These are phyloP conservation scores for Colletotrichum sansevieriae DNA, from an alignment of 2,329 filamentous ascomycete genomes.

Conservation along the genomic window DNA sequence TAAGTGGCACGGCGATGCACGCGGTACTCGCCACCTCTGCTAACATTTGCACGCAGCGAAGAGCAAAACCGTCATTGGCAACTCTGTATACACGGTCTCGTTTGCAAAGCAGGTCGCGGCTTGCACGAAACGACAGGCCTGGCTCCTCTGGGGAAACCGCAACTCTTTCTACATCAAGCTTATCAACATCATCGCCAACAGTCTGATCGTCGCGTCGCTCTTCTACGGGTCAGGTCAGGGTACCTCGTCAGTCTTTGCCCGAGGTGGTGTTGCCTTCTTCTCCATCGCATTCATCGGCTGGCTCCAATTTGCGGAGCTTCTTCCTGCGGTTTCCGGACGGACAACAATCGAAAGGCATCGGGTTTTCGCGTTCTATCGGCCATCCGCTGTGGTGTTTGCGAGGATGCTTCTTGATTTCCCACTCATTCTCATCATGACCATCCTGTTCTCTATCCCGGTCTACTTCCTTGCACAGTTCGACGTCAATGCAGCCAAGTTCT, in stretches of 20 bases:
- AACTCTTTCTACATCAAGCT: conserved; percentile 83
- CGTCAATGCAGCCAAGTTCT: conserved; percentile 39
- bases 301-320: conserved; percentile 40
- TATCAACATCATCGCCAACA: conserved; percentile 81
- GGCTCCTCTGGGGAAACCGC: conserved; percentile 82
- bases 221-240: conserved; percentile 75
- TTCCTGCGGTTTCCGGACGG: conserved; percentile 31
- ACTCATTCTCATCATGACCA: conserved; percentile 31
- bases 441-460: conserved; percentile 31
- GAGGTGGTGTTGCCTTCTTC: conserved; percentile 31
- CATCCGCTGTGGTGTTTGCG: conserved; percentile 37
- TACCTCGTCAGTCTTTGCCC: conserved; percentile 32
- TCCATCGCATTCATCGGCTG: conserved; percentile 42
- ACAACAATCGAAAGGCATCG: conserved; percentile 37
- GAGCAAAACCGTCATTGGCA: conserved; percentile 75
- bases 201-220: conserved; percentile 80
- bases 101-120: conserved; percentile 78
- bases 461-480: conserved; percentile 40
- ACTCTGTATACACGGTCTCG: conserved; percentile 82
- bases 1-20: not conserved
- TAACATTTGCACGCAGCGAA: conserved; percentile 58
- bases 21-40: not conserved
- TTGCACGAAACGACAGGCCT: conserved; percentile 80
- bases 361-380: conserved; percentile 39
- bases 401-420: conserved; percentile 34